A percentile compares a stretch with the other conserved stretches of the same genome.
phyloP scores from a whole-genome alignment of 345 rosid genomes.

The Pistacia integerrima region DNA sequence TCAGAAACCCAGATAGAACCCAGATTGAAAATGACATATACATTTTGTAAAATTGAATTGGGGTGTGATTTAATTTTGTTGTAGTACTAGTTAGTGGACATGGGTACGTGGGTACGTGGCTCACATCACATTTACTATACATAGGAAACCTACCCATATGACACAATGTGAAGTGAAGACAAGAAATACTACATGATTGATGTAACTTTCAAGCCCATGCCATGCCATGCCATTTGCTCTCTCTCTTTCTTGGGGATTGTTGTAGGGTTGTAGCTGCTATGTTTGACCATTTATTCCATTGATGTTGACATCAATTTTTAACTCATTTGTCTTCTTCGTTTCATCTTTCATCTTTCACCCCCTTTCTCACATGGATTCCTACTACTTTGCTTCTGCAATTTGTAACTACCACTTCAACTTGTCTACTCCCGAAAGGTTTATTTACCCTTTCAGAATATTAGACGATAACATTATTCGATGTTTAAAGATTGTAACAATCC shows the following conservation, averaged over 20 bases:
- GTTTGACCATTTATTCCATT: conserved; percentile 39
- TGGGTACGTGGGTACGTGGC: conserved; percentile 29
- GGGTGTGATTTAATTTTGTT: background rate
- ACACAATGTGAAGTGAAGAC: conserved; percentile 16
- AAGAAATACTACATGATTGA: conserved; percentile 19
- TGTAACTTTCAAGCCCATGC: conserved; percentile 34
- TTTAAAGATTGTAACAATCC: too few relatives aligned
- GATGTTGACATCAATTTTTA: conserved; percentile 20
- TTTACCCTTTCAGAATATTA: too few relatives aligned
- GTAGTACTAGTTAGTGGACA: conserved; percentile 27
- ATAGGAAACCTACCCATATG: conserved; percentile 32
- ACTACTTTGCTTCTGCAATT: background rate
- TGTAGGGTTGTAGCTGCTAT: conserved; percentile 39
- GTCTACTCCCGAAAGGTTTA: background rate
- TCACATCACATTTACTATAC: conserved; percentile 33
- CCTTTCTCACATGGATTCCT: conserved; percentile 26
- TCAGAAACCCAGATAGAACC: too few relatives aligned
- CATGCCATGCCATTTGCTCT: background rate
- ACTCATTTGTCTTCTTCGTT: background rate
- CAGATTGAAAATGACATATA: background rate
- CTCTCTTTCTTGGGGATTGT: background rate
- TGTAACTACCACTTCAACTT: background rate
- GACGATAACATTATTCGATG: too few relatives aligned
- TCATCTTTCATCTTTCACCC: conserved; percentile 16
- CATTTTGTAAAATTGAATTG: background rate